Conservation (phyloP, 2,329 filamentous ascomycete species). For the Orbilia quercus region DNA sequence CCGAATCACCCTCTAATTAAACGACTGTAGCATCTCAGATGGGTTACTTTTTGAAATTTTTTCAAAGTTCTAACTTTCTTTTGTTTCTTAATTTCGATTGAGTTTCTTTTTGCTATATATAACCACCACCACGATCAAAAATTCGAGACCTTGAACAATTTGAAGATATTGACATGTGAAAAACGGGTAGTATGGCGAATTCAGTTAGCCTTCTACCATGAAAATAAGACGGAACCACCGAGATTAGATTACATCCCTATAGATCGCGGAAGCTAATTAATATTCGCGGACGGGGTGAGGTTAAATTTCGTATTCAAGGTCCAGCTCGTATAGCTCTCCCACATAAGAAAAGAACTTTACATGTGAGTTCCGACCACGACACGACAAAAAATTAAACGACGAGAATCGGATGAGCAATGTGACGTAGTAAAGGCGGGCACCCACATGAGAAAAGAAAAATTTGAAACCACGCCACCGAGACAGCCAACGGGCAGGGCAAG, state of each 20-base stretch:
- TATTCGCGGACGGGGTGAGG: background rate
- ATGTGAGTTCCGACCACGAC: conserved; percentile 43
- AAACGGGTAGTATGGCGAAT: conserved; percentile 12
- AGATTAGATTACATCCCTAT: conserved; percentile 19
- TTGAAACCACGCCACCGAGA: conserved; percentile 29
- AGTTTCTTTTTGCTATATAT: background rate
- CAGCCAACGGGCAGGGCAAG: background rate
- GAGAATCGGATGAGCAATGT: conserved; percentile 27
- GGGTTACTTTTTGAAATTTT: background rate
- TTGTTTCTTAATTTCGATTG: conserved; percentile 1
- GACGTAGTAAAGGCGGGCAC: conserved; percentile 29
- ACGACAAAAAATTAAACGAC: too few relatives aligned
- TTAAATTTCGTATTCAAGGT: conserved; percentile 6
- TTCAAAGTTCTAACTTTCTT: background rate
- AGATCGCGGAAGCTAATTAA: conserved; percentile 13
- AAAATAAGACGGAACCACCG: conserved; percentile 7
- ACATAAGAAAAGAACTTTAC: background rate
- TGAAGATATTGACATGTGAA: conserved; percentile 15
- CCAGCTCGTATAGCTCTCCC: background rate
- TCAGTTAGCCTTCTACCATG: background rate
- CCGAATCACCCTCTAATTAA: background rate
- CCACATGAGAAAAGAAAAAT: background rate
- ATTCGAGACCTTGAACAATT: too few relatives aligned
- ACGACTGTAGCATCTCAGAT: background rate
- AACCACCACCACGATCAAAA: background rate